Evolutionary conservation across 2,329 filamentous ascomycete species (phyloP), one percentile per base, ranked within the genome.

Genomic region (Cladosporium sp.): DNA sequence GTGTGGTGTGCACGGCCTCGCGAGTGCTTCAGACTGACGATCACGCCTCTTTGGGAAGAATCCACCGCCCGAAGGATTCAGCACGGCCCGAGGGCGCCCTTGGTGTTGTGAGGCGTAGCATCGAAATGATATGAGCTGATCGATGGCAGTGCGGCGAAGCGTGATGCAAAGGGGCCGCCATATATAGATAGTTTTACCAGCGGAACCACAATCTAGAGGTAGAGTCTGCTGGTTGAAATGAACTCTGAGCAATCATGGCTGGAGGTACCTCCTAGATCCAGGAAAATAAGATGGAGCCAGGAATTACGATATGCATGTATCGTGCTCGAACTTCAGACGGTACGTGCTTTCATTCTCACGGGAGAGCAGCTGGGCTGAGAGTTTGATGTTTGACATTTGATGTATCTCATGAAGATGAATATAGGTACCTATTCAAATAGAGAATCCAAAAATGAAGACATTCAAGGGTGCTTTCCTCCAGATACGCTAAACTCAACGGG

Each of bases 41-140:
- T 62, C 60, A 40, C 23, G 8, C 40, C 46, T 26, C 7, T 18
- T 62, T 62, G 12, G 49, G 60, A 40, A 35, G 53, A 49, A 53
- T 33, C 3, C 60, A 53, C 18, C 23, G 33, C 28, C 26, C 60
- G 60, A 52, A 62, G 60, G 60, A 62, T 62, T 53, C 31, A 31
- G 46, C 52, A 33, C 52, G 28, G 49, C 28, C 28, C 31, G 40
- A 46, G 28, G 5, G 16, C 14, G 28, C 28, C 8, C 18, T 33
- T 33, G 28, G 28, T 31, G 16, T 55, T n/a, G 28, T 18, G n/a
- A 33, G 52, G 52, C 29, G 52, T 31, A 33, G 28, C 29, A 31
- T 5, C 16, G n/a, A 46, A 2, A 18, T n/a, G 2, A n/a, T 12
- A 46, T 21, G n/a, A 21, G 40, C n/a, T 12, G n/a, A 46, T 5